phyloP scores from a whole-genome alignment of 2,329 filamentous ascomycete species.

The Fusarium sarcochroum region DNA sequence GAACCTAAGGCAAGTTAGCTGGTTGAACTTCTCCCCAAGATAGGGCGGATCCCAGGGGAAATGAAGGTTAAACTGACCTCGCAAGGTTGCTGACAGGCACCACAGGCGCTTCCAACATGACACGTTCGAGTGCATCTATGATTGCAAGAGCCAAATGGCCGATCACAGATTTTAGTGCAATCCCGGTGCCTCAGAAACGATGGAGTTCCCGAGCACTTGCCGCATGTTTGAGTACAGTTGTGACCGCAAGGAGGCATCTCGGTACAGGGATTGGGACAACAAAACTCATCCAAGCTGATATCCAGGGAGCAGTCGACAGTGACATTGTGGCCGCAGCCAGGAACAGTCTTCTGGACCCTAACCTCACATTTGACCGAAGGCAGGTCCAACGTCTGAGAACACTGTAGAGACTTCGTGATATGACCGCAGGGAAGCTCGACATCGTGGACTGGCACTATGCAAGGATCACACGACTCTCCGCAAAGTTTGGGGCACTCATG shows the following conservation, averaged over 20 bases:
- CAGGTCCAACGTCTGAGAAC: slow-evolving; percentile 9
- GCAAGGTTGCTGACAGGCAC: slow-evolving; percentile 72
- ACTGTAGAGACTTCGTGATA: slow-evolving; percentile 10
- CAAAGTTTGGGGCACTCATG: slow-evolving; percentile 60
- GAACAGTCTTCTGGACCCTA: slow-evolving; percentile 18
- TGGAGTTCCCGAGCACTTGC: neutral
- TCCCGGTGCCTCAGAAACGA: slow-evolving; percentile 56
- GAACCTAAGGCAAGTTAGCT: slow-evolving; percentile 49
- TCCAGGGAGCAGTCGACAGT: slow-evolving; percentile 15
- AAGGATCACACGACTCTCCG: slow-evolving; percentile 56
- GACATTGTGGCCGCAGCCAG: slow-evolving; percentile 17
- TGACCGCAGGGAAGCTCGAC: slow-evolving; percentile 43
- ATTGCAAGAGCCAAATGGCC: slow-evolving; percentile 67
- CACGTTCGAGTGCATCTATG: slow-evolving; percentile 62
- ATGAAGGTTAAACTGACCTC: slow-evolving; percentile 46
- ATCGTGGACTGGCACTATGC: slow-evolving; percentile 10
- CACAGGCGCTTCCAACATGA: slow-evolving; percentile 29
- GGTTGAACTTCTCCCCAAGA: no score
- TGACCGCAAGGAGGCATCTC: slow-evolving; percentile 57
- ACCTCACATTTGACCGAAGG: slow-evolving; percentile 1
- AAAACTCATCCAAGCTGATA: slow-evolving; percentile 16
- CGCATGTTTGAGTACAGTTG: slow-evolving; percentile 27
- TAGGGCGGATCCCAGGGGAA: neutral
- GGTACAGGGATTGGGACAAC: slow-evolving; percentile 44
- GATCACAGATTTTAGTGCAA: slow-evolving; percentile 58